Percentiles rank a stretch among this genome's conserved stretches.
Conservation (phyloP, 176 grass and related monocot species). For the Oryza punctata region DNA sequence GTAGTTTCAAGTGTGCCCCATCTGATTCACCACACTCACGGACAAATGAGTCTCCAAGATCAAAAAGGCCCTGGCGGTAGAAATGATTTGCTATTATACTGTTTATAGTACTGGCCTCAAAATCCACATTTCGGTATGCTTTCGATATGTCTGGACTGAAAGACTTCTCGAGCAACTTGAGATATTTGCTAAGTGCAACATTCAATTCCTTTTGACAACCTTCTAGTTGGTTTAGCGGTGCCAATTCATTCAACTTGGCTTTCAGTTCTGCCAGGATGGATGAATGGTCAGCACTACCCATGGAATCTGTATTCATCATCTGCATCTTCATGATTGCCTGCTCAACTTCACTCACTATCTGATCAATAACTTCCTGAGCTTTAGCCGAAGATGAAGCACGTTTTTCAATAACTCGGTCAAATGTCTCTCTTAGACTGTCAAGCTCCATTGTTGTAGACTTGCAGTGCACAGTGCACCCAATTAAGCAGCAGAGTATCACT, state of each 20-base stretch:
- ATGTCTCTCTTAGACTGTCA: constrained; percentile 69
- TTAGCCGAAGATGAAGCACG: constrained; percentile 53
- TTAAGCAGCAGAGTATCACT: constrained; percentile 1
- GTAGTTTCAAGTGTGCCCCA: constrained; percentile 54
- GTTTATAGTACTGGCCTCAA: constrained; percentile 67
- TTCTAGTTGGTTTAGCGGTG: constrained; percentile 64
- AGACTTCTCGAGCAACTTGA: constrained; percentile 76
- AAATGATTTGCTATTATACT: constrained; percentile 80
- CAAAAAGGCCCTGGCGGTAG: constrained; percentile 77
- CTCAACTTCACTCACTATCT: constrained; percentile 65
- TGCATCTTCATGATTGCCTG: constrained; percentile 57
- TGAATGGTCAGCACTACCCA: constrained; percentile 47
- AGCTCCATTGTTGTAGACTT: constrained; percentile 62
- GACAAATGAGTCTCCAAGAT: constrained; percentile 74
- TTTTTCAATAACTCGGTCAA: constrained; percentile 77
- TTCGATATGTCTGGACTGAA: constrained; percentile 83
- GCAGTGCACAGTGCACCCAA: constrained; percentile 19
- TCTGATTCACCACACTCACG: constrained; percentile 53
- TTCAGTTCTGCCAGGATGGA: constrained; percentile 64
- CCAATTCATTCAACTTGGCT: constrained; percentile 54
- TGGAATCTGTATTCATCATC: constrained; percentile 51
- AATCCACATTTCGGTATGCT: constrained; percentile 79
- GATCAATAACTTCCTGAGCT: constrained; percentile 60
- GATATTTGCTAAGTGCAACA: constrained; percentile 66
- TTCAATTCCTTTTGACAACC: constrained; percentile 76